Evolutionary conservation across 805 yeast species (phyloP).

Genomic region (Saturnispora halmiae): DNA sequence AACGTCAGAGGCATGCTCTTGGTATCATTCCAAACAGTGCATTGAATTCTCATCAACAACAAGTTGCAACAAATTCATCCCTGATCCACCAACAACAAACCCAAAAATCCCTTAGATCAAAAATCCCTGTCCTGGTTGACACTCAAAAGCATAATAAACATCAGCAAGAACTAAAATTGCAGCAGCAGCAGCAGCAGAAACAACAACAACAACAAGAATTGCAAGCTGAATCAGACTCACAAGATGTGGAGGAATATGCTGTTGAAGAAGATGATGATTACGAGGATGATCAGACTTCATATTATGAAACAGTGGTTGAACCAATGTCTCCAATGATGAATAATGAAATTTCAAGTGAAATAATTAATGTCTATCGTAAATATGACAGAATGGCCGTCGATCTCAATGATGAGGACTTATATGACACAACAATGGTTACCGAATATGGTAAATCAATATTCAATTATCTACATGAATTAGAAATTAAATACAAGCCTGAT

Average conservation of each 20-base stretch:
- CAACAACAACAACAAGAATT: too few species aligned
- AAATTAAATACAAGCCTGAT: slow-evolving; percentile 61
- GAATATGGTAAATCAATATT: slow-evolving; percentile 88
- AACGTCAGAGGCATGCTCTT: slow-evolving; percentile 19
- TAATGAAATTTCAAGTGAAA: slow-evolving; percentile 38
- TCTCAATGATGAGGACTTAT: slow-evolving; percentile 74
- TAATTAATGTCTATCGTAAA: slow-evolving; percentile 41
- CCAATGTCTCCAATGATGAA: slow-evolving; percentile 57
- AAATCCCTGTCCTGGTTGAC: slow-evolving; percentile 17
- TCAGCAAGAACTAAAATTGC: neutral
- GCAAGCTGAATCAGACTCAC: too few species aligned
- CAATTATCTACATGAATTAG: slow-evolving; percentile 64
- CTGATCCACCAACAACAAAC: slow-evolving; percentile 5
- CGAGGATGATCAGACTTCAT: slow-evolving; percentile 21
- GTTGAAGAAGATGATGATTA: slow-evolving; percentile 10
- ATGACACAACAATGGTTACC: slow-evolving; percentile 82
- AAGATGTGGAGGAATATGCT: slow-evolving; percentile 2
- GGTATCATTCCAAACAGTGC: slow-evolving; percentile 25
- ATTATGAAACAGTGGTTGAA: slow-evolving; percentile 20
- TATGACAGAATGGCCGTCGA: slow-evolving; percentile 48
- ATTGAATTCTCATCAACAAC: slow-evolving; percentile 16
- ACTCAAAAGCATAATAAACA: neutral
- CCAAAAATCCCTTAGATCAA: slow-evolving; percentile 7
- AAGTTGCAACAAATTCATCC: slow-evolving; percentile 8
- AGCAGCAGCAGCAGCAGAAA: neutral